phyloP scores from a whole-genome alignment of 2,329 filamentous ascomycete genomes.

The Diaporthe batatas region DNA sequence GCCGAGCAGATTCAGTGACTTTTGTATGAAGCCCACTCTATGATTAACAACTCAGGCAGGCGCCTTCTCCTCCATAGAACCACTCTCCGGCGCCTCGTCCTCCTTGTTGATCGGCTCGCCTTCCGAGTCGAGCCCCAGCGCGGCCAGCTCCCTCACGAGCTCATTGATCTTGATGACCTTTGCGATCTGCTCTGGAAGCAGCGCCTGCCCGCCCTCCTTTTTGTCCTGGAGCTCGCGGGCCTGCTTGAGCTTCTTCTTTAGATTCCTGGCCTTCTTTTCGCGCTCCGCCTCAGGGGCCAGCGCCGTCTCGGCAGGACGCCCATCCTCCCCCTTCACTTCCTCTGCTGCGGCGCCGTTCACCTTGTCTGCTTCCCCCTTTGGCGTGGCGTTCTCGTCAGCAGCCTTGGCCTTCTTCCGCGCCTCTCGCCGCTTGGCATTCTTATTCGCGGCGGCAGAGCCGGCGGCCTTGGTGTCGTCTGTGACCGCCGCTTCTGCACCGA shows the following conservation, averaged over 20 bases:
- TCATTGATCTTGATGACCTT: constrained; percentile 99
- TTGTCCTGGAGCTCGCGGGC: constrained; percentile 91
- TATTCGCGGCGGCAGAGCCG: constrained; percentile 72
- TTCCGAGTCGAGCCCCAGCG: constrained; percentile 85
- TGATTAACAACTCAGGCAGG: constrained; percentile 33
- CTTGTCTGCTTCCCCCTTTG: constrained; percentile 53
- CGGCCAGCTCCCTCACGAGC: constrained; percentile 87
- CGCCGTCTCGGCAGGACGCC: constrained; percentile 41
- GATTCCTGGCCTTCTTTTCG: constrained; percentile 91
- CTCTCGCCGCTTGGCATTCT: constrained; percentile 85
- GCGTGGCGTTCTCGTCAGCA: constrained; percentile 60
- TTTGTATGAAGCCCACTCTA: background rate
- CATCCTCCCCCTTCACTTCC: constrained; percentile 45
- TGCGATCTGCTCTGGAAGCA: constrained; percentile 94
- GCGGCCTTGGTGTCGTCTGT: background rate
- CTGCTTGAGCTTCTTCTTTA: constrained; percentile 96
- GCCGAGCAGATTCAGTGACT: background rate
- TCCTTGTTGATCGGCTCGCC: constrained; percentile 65
- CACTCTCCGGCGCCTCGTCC: constrained; percentile 22
- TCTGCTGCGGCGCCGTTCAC: constrained; percentile 67
- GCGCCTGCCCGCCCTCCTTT: constrained; percentile 85
- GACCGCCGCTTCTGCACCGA: constrained; percentile 55
- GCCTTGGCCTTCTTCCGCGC: constrained; percentile 68
- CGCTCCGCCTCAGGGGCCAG: constrained; percentile 80
- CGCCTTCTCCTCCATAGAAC: constrained; percentile 37